Percentiles rank a stretch among this genome's conserved stretches.
These are phyloP conservation scores for Crataegus laevigata DNA, from an alignment of 306 rosid species.

Conservation along the genomic window DNA sequence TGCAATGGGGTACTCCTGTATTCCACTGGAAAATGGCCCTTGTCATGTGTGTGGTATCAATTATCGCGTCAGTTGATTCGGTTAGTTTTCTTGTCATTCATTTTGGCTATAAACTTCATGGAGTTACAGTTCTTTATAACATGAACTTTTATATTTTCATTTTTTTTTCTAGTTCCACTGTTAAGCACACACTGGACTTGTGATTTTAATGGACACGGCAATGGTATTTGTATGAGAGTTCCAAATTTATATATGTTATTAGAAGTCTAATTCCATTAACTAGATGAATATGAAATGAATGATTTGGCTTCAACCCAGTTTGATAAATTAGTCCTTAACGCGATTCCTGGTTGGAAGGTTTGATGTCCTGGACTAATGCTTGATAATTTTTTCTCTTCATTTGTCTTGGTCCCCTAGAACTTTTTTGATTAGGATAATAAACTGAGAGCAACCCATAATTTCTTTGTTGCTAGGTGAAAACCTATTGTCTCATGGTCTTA, in stretches of 20 bases:
- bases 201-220: background rate
- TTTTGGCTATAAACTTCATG: conserved; percentile 5
- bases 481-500: background rate
- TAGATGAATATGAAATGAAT: background rate
- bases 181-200: background rate
- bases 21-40: conserved; percentile 95
- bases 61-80: conserved; percentile 93
- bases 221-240: background rate
- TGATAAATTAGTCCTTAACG: background rate
- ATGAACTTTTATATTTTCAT: conserved; percentile 2
- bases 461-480: background rate
- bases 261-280: background rate
- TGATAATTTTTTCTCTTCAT: background rate
- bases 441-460: background rate
- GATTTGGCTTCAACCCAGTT: background rate
- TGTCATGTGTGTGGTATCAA: conserved; percentile 88
- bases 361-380: background rate
- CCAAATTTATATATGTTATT: background rate
- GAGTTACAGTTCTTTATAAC: background rate
- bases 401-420: background rate
- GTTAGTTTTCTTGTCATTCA: conserved; percentile 48
- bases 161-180: background rate
- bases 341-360: background rate
- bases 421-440: background rate
- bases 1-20: conserved; percentile 99